A percentile compares a stretch with the other conserved stretches of the same genome.
Evolutionary conservation across 768 basidiomycete genomes (phyloP).

Genomic region (Mrakia frigida): DNA sequence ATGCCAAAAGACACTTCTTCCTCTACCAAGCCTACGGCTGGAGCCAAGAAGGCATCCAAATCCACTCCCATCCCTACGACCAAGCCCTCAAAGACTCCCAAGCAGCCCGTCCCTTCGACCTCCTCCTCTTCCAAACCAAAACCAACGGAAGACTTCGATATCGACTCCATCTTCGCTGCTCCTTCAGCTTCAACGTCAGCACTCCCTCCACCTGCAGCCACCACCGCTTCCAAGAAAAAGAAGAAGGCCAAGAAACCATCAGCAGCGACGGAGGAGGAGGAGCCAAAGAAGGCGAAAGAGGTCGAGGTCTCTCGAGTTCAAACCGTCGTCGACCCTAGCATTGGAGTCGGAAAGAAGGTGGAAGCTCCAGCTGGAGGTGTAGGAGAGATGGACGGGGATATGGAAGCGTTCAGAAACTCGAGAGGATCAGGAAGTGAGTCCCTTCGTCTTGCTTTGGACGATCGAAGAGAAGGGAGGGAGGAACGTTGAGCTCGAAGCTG

Average conservation of each 20-base stretch:
- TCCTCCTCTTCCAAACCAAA: not conserved
- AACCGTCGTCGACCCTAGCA: conserved; percentile 34
- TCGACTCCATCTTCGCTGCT: conserved; percentile 28
- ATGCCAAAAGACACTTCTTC: conserved; percentile 12
- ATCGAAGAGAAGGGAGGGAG: not conserved
- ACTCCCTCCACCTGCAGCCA: not conserved
- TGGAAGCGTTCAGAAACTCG: conserved; percentile 42
- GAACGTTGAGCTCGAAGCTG: not conserved
- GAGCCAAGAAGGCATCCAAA: not conserved
- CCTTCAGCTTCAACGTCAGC: not conserved
- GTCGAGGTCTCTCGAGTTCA: conserved; percentile 23
- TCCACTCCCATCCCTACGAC: not conserved
- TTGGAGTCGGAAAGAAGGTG: conserved; percentile 17
- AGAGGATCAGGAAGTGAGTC: conserved; percentile 41
- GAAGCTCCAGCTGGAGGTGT: conserved; percentile 33
- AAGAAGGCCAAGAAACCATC: conserved; percentile 34
- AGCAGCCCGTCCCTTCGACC: conserved; percentile 1
- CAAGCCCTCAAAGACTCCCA: not conserved
- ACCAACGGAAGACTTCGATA: conserved; percentile 15
- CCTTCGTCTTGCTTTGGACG: not conserved
- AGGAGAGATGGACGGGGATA: conserved; percentile 36
- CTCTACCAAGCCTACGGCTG: not conserved
- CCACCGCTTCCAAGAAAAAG: conserved; percentile 35
- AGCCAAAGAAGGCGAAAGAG: conserved; percentile 25
- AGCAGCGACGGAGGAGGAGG: conserved; percentile 2